phyloP scores from a whole-genome alignment of 1,139 yeast genomes.

The Diutina siamensis region DNA sequence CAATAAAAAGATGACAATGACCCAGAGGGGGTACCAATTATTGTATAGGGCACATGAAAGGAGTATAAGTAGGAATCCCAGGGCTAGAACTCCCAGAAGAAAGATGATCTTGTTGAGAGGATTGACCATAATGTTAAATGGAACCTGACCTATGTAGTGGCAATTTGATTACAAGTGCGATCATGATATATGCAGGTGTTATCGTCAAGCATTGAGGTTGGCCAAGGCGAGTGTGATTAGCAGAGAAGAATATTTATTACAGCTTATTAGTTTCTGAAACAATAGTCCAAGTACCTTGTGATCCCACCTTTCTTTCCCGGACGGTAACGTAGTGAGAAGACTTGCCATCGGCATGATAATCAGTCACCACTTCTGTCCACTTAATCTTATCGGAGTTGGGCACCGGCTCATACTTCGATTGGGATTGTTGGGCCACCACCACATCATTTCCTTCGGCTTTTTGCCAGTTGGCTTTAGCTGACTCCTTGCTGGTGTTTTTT shows the following conservation, averaged over 20 bases:
- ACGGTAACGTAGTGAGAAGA: background rate
- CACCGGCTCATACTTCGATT: background rate
- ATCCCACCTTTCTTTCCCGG: background rate
- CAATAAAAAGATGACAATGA: conserved; percentile 47
- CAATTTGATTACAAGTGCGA: background rate
- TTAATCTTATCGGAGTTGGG: background rate
- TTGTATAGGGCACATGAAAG: conserved; percentile 63
- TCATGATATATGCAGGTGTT: background rate
- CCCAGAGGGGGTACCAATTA: conserved; percentile 64
- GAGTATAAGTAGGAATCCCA: conserved; percentile 63
- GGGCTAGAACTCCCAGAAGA: conserved; percentile 57
- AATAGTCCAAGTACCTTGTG: background rate
- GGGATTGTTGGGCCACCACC: background rate
- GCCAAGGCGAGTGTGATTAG: background rate
- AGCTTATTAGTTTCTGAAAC: too few species aligned
- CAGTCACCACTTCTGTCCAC: conserved; percentile 1
- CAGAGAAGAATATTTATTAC: too few species aligned
- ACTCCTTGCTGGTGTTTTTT: background rate
- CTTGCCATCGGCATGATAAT: background rate
- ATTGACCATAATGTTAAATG: conserved; percentile 14
- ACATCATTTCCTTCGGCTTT: background rate
- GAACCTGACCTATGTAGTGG: background rate
- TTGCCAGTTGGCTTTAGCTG: background rate
- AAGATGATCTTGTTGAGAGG: conserved; percentile 65
- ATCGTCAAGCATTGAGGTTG: background rate